Conservation (phyloP, 345 rosid genomes). For the Syzygium oleosum region DNA sequence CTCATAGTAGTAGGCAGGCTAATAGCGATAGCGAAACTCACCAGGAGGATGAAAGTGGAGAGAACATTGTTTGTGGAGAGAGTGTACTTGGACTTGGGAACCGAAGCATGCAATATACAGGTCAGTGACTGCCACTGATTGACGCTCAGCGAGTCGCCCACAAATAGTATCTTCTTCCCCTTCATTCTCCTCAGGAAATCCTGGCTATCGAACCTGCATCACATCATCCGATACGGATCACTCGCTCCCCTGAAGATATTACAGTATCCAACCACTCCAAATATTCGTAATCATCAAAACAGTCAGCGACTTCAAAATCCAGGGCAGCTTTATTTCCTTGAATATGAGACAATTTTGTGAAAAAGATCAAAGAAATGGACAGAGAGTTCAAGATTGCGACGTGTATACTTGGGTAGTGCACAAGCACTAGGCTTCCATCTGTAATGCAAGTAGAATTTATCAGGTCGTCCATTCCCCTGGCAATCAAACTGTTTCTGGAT, state of each 20-base stretch:
- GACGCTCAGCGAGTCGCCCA: slow-evolving; percentile 76
- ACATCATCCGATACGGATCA: background rate
- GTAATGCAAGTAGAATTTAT: slow-evolving; percentile 29
- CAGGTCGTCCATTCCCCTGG: slow-evolving; percentile 46
- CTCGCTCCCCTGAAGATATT: background rate
- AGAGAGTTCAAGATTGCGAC: background rate
- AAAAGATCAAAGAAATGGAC: background rate
- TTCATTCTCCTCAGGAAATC: slow-evolving; percentile 34
- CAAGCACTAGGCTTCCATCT: slow-evolving; percentile 49
- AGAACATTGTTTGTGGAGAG: slow-evolving; percentile 14
- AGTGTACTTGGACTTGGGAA: slow-evolving; percentile 34
- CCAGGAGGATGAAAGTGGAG: slow-evolving; percentile 28
- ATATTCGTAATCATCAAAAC: background rate
- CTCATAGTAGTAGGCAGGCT: background rate
- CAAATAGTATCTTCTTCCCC: slow-evolving; percentile 63
- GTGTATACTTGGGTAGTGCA: slow-evolving; percentile 26
- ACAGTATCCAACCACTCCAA: background rate
- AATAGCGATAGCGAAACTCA: background rate
- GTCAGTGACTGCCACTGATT: slow-evolving; percentile 72
- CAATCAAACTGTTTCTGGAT: slow-evolving; percentile 43
- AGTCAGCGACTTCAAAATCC: background rate
- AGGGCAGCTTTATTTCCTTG: background rate
- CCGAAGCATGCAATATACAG: slow-evolving; percentile 58
- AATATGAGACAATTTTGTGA: background rate
- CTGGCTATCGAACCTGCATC: slow-evolving; percentile 45